Evolutionary conservation across 2,329 filamentous ascomycete species (phyloP).

Genomic region (Kalaharituber pfeilii): DNA sequence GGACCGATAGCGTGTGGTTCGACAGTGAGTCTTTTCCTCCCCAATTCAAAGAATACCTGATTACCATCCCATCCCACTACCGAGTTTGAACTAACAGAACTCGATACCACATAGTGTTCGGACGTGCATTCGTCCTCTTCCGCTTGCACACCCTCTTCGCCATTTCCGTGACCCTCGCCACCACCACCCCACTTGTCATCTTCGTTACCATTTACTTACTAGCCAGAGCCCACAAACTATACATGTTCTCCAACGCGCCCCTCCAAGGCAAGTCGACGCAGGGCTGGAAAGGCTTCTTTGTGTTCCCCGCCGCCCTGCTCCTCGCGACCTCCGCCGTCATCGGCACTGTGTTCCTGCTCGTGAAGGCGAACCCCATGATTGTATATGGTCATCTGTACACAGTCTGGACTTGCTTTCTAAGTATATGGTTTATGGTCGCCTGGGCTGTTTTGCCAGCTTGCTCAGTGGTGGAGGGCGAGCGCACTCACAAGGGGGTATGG

Average conservation of each 20-base stretch:
- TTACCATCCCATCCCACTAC: too few species aligned
- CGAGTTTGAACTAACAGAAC: too few species aligned
- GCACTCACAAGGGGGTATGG: slow-evolving; percentile 70
- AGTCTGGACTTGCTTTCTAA: slow-evolving; percentile 76
- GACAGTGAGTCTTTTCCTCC: slow-evolving; percentile 33
- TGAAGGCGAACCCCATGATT: slow-evolving; percentile 74
- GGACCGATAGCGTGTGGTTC: slow-evolving; percentile 72
- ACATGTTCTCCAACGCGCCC: slow-evolving; percentile 52
- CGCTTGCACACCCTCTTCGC: slow-evolving; percentile 70
- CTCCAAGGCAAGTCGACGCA: slow-evolving; percentile 16
- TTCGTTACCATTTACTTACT: slow-evolving; percentile 52
- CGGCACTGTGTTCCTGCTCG: slow-evolving; percentile 54
- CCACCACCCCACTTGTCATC: slow-evolving; percentile 59
- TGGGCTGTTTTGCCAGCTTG: slow-evolving; percentile 45
- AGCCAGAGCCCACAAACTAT: slow-evolving; percentile 61
- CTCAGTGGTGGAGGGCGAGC: slow-evolving; percentile 43
- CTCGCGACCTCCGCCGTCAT: slow-evolving; percentile 52
- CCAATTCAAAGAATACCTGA: too few species aligned
- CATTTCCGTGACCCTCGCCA: slow-evolving; percentile 65
- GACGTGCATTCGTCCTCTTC: slow-evolving; percentile 60
- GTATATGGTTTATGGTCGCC: slow-evolving; percentile 59
- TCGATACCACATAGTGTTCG: slow-evolving; percentile 45
- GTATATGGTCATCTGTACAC: slow-evolving; percentile 78
- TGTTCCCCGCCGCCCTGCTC: slow-evolving; percentile 59
- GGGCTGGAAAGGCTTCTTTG: slow-evolving; percentile 67